Base-by-base conservation (phyloP, 192 early-diverging fungal genomes). In the Backusella sp. region DNA sequence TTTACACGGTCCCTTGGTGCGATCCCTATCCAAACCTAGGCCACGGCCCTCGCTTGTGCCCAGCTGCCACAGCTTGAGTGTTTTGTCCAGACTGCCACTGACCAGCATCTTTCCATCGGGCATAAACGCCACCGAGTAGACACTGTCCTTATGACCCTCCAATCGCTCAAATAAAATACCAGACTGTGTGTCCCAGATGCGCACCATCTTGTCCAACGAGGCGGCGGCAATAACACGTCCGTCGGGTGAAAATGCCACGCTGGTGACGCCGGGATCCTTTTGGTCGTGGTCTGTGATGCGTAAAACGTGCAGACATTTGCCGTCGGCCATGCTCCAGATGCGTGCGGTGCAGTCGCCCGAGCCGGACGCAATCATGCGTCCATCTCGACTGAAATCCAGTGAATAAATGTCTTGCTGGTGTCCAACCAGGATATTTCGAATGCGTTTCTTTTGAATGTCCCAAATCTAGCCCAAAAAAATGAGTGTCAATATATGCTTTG, bases 321-420 rank as follows among this genome's bases (percentile, higher is more conserved):
- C 95, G 41, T 87, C 87, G 23, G 90, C 90, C 79, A 95, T 88
- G 79, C 94, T 93, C 97, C 97, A 99, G 26, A 99, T 91, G 67
- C 95, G 84, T 69, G 92, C 94, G 0, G 94, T 93, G 77, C 91
- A 90, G 86, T 95, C 94, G 66, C 94, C 94, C 7, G 93, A 94
- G 39, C 97, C 98, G 12, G 93, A 95, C 37, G 97, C 95, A 75
- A 99, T 90, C 28, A 90, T 91, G 69, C 89, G 84, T 41, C 97
- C 96, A 83, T 98, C 96, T 23, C 91, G 85, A 76, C 92, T 92
- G 88, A 97, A 99, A 76, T 98, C 98, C 79, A 99, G 86, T 36
- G 92, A 94, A 83, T 99, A 99, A 78, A 99, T 98, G 80, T 99
- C 98, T 85, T 96, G 94, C 42, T 95, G 94, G 80, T 99, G 98